Base-by-base conservation (phyloP, 176 grass and related monocot species). In the Rhynchospora breviuscula region DNA sequence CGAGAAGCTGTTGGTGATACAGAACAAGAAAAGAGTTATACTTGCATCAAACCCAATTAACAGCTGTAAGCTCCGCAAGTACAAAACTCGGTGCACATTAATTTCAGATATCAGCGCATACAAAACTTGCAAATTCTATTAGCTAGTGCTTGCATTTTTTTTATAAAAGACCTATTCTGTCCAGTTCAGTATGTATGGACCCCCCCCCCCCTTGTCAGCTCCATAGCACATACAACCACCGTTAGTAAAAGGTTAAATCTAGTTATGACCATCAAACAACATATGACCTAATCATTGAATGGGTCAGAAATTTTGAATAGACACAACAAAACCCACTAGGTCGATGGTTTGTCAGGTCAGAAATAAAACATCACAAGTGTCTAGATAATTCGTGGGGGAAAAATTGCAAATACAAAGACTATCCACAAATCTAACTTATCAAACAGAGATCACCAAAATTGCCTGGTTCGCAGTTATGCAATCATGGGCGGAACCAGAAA, bases 1-100 rank as follows among this genome's bases (percentile, higher is more conserved):
- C 93, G 59, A 99, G 85, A 65, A 95, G 65, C 96, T 99, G 91
- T 84, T 87, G 58, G 67, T 31, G 64, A 29, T 53, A 83, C 80
- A 26, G 67, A 83, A 54, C 0, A 79, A 59, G 54, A 59, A 66
- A 85, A 26, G 46, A 88, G 61, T 17, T 59, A 78, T 7, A 21
- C 51, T 10, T 63, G 68, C 17, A 15, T 86, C 81, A 63, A 84
- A 75, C 35, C 21, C 11, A 75, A 75, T 10, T 26, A 75, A 53
- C 22, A 52, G 47, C 25, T 53, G 19, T 75, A 19, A 53, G 22
- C 21, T 53, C 19, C 14, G 15, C 51, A 33, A 77, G 31, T 78
- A 57, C 13, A 57, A 78, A 54, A 78, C 7, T 54, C 22, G 48
- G 13, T 71, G 21, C 60, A 85, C 58, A 58, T 47, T 59, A 29